Base-by-base conservation (phyloP, 163 green algal genomes). In the Chloromonas sp. region DNA sequence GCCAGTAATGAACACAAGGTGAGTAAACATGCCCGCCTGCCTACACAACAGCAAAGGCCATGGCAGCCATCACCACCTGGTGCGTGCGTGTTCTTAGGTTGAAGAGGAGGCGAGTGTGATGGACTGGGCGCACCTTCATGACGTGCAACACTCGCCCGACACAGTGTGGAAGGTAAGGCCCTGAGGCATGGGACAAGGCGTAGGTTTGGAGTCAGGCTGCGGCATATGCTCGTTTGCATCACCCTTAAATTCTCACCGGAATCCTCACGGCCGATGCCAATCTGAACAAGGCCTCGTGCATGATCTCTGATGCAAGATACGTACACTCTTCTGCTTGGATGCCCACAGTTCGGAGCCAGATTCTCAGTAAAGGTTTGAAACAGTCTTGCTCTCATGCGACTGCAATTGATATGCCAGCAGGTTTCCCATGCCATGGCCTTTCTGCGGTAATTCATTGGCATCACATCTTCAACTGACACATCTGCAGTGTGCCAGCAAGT, bases 41-140 rank as follows among this genome's bases (percentile, higher is more conserved):
- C 36, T 36, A 36, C 36, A 36, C 36, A 36, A 36, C 36, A 36
- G 36, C 36, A 36, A 36, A 36, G 36, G 36, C 36, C 36, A 36
- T 36, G 36, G 36, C 36, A 36, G 36, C 36, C 36, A 36, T 36
- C 36, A 36, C 36, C 36, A 36, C 36, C 36, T 36, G 36, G 66
- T 11, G 66, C 66, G 5, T 5, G 11, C 66, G 66, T 74, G 66
- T 15, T 11, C 66, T 5, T 11, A 74, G 61, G 14, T 60, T 3
- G 2, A 61, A 60, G 81, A 78, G 14, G 81, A 78, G n/a, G n/a
- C 15, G 85, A 83, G 71, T 60, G 83, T 86, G 66, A 70, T 83
- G n/a, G 83, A 14, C 11, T 89, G 74, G 86, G 87, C 81, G 36
- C 79, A 83, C 79, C 60, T 83, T 60, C 58, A 71, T 2, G 79